Base-by-base conservation (phyloP, 148 eudicot genomes). In the Camellia japonica region DNA sequence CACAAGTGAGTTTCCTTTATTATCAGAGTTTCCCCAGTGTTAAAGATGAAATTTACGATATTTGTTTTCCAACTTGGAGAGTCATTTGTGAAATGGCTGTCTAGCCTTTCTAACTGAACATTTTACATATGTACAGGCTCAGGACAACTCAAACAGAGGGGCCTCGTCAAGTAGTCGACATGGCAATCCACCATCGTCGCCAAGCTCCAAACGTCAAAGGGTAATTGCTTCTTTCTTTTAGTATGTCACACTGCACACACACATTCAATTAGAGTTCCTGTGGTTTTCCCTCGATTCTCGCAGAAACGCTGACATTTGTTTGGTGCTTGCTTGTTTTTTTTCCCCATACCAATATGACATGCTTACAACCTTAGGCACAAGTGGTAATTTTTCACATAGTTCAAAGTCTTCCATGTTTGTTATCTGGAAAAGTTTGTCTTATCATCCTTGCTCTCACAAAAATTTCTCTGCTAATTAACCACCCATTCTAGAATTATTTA, bases 161-260 rank as follows among this genome's bases (percentile, higher is more conserved):
- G 66, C 74, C 19, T 73, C 82, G 49, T 78, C 89, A 30, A 30
- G 38, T 20, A 83, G 79, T 41, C 80, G 71, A 20, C 77, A 72
- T 64, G 77, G 66, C 18, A 76, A 73, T 49, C 75, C 86, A 76
- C 75, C 66, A 46, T 81, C 83, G 10, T 70, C 82, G 23, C 82
- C 84, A 16, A 73, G 73, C 61, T 61, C 91, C 66, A 88, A 88
- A 74, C 86, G 91, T 62, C 89, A 62, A 51, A 86, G 82, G 91
- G 90, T 88, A 85, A 82, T 77, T 41, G 18, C 73, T 55, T 68
- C 14, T 68, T 76, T 70, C 60, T 38, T 61, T 14, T 30, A 38
- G 16, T 30, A 30, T 30, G 38, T 30, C 38, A 30, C 38, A 30
- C 38, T 30, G 38, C 38, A 30, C 38, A 30, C 38, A 30, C 38